Percentiles rank a stretch among this genome's conserved stretches.
Evolutionary conservation across 192 early-diverging fungal genomes (phyloP).

Genomic region (Umbelopsis ramanniana): DNA sequence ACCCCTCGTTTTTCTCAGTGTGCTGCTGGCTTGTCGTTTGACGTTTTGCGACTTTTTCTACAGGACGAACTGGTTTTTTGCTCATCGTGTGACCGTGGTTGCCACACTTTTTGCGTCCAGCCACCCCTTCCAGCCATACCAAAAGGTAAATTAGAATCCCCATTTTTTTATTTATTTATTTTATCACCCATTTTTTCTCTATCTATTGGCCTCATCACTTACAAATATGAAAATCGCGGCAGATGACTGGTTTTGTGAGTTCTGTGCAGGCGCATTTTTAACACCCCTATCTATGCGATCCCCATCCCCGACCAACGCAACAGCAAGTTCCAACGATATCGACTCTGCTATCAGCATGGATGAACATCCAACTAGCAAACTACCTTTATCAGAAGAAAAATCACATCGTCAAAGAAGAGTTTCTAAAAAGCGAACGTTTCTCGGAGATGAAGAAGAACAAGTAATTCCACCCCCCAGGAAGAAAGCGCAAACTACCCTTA

Average conservation of each 20-base stretch:
- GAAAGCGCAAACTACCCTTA: constrained; percentile 15
- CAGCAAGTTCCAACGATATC: background rate
- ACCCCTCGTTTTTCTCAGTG: background rate
- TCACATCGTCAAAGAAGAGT: background rate
- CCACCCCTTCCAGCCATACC: constrained; percentile 44
- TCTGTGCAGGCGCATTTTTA: constrained; percentile 15
- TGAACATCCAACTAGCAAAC: background rate
- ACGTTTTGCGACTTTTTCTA: constrained; percentile 5
- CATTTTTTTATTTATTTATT: too few relatives aligned
- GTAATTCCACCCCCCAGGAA: constrained; percentile 11
- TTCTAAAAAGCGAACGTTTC: constrained; percentile 17
- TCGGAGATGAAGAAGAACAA: constrained; percentile 30
- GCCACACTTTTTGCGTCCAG: constrained; percentile 51
- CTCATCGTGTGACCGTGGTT: constrained; percentile 50
- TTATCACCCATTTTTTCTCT: too few relatives aligned
- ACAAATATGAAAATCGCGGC: background rate
- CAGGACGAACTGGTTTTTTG: constrained; percentile 57
- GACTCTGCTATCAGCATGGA: constrained; percentile 14
- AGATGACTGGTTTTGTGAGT: constrained; percentile 21
- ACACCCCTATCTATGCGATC: constrained; percentile 9
- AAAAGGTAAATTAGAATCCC: constrained; percentile 32
- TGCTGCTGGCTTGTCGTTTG: background rate
- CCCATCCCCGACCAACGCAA: background rate
- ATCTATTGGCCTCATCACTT: too few relatives aligned
- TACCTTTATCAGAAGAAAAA: background rate